Evolutionary conservation across 352 stramenopile species (phyloP), one percentile per base, ranked within the genome.

Genomic region (Globisporangium irregulare): DNA sequence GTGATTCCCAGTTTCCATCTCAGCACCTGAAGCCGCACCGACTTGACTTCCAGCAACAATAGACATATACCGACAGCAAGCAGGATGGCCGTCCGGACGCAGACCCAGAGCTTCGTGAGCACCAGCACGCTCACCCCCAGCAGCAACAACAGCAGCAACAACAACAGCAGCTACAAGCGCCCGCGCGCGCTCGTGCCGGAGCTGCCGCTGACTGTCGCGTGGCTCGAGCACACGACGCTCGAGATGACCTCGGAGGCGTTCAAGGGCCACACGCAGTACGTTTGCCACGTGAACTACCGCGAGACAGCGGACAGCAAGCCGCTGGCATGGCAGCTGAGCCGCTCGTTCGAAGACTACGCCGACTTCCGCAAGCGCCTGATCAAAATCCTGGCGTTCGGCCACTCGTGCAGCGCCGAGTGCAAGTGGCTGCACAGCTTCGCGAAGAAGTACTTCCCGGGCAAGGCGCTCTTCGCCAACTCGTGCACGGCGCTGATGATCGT

Each of bases 371-470:
- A 82, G 59, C 72, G 74, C 2, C 67, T 91, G 20, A 62, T 86
- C 3, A 78, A 78, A 62, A 66, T 66, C 34, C 67, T 91, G 71
- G 69, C 81, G 50, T 78, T 77, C 38, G 84, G 82, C 56, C 84
- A 92, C 67, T 71, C 64, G 29, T 92, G 82, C 65, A 73, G 71
- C 46, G 79, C 82, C 53, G 80, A 91, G 61, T 92, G 84, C 73
- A 78, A 76, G 54, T 92, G 76, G 78, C 68, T 92, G 32, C 86
- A 87, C 71, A 80, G 76, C 50, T 84, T 89, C 48, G 64, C 88
- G 22, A 82, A 83, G 57, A 73, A 82, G 63, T 84, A 86, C 62
- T 92, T 91, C 62, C 84, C 84, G 14, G 74, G 81, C 61, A 71
- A 70, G 48, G 74, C 67, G 27, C 62, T 84, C 12, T 73, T 86